A percentile compares a stretch with the other conserved stretches of the same genome.
These are phyloP conservation scores for Benincasa hispida DNA, from an alignment of 306 rosid species.

Conservation along the genomic window DNA sequence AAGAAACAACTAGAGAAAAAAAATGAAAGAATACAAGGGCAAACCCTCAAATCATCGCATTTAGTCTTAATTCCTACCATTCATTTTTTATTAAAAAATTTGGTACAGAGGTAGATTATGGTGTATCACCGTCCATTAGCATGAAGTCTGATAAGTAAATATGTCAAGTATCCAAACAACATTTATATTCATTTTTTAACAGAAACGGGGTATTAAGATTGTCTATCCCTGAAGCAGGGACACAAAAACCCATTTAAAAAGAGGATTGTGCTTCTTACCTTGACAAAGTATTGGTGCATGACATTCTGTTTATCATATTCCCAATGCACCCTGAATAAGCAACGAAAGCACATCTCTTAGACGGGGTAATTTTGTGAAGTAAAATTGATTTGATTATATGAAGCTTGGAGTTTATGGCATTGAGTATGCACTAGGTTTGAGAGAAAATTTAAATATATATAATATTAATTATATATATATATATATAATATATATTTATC, in stretches of 20 bases:
- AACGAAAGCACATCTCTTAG: neutral
- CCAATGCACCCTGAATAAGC: slow-evolving; percentile 63
- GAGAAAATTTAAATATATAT: too few species aligned
- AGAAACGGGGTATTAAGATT: neutral
- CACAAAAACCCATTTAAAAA: neutral
- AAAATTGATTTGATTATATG: neutral
- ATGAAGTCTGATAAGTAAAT: neutral
- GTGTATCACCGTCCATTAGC: neutral
- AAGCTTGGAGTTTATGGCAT: neutral
- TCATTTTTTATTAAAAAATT: neutral
- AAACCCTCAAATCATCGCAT: neutral
- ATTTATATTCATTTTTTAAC: neutral
- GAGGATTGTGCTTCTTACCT: slow-evolving; percentile 39
- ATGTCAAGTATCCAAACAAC: neutral
- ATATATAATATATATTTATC: too few species aligned
- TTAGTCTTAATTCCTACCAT: neutral
- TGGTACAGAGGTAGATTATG: neutral
- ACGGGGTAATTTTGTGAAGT: neutral
- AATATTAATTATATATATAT: too few species aligned
- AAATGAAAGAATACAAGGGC: too few species aligned
- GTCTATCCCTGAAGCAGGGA: neutral
- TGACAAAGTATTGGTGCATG: slow-evolving; percentile 71
- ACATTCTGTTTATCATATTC: slow-evolving; percentile 46
- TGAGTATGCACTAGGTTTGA: neutral
- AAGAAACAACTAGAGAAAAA: too few species aligned